Conservation (phyloP, 306 rosid genomes). For the Biancaea sappan region DNA sequence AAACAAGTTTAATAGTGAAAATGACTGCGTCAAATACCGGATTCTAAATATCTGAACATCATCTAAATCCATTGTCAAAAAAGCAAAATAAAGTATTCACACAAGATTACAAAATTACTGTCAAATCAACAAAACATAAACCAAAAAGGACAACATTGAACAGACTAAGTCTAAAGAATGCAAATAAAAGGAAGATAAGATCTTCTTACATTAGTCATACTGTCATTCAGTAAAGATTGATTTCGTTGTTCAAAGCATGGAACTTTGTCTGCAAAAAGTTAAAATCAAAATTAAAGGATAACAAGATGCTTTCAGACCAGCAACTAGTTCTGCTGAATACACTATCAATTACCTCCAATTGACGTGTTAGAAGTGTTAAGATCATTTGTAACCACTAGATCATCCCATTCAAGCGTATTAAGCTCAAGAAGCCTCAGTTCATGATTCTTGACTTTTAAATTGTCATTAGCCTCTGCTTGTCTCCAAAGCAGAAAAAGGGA, state of each 20-base stretch:
- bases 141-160: conserved; percentile 19
- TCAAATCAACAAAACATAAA: conserved; percentile 18
- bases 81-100: not conserved
- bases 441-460: conserved; percentile 49
- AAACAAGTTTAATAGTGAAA: conserved; percentile 1
- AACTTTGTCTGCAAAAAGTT: conserved; percentile 50
- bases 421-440: conserved; percentile 79
- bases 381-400: conserved; percentile 63
- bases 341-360: conserved; percentile 63
- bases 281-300: conserved; percentile 17
- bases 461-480: conserved; percentile 53
- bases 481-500: conserved; percentile 31
- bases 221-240: conserved; percentile 51
- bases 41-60: conserved; percentile 14
- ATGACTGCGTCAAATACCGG: not conserved
- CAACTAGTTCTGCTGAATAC: conserved; percentile 34
- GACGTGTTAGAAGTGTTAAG: conserved; percentile 38
- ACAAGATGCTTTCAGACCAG: conserved; percentile 31
- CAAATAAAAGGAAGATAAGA: conserved; percentile 17
- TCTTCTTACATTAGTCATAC: conserved; percentile 61
- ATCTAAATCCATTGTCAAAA: not conserved
- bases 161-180: conserved; percentile 20
- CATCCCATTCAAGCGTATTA: conserved; percentile 98
- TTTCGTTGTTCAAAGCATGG: conserved; percentile 51
- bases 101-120: not conserved